Evolutionary conservation across 1,284 basidiomycete species (phyloP), one percentile per base, ranked within the genome.

Genomic region (Leccinum pallidistipes): DNA sequence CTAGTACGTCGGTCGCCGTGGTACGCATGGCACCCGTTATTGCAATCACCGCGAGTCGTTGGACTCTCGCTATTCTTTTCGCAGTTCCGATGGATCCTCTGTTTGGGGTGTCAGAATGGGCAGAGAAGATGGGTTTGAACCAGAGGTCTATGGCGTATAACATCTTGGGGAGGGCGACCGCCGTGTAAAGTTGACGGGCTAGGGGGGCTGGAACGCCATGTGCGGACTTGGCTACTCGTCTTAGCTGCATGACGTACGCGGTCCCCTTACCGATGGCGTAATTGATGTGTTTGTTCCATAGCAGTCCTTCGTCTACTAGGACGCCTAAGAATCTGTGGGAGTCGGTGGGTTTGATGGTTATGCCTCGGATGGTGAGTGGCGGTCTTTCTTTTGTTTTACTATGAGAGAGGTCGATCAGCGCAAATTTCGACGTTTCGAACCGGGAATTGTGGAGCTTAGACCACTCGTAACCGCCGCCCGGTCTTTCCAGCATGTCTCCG

Each of bases 401-500:
- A 0, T 0, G 3, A 2, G 49, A 40, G 34, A 65, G 61, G 45
- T 68, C 60, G 0, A 68, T 57, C 12, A 67, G 32, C 3, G 59
- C 18, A 2, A 67, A 67, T 52, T 67, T 67, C 12, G 24, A 40
- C 0, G 52, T 58, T 55, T 66, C 18, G 5, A 67, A 67, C 0
- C 27, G 21, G 3, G 56, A 66, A 27, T 66, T 67, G 21, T 67
- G 63, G 3, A 0, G 12, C 11, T 0, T 4, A 1, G 62, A 53
- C 61, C 61, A 66, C 0, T 60, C 10, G 1, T 45, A 62, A 1
- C 32, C 40, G 1, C 57, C 40, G 0, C 6, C 12, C 1, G 27
- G 29, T n/a, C 50, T 3, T 14, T 51, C 10, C 0, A 51, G 50
- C 50, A 51, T 51, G 16, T 51, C 16, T 5, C 8, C 8, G 2